A percentile compares a stretch with the other conserved stretches of the same genome.
phyloP scores from a whole-genome alignment of 805 yeast genomes.

The Saturnispora besseyi region DNA sequence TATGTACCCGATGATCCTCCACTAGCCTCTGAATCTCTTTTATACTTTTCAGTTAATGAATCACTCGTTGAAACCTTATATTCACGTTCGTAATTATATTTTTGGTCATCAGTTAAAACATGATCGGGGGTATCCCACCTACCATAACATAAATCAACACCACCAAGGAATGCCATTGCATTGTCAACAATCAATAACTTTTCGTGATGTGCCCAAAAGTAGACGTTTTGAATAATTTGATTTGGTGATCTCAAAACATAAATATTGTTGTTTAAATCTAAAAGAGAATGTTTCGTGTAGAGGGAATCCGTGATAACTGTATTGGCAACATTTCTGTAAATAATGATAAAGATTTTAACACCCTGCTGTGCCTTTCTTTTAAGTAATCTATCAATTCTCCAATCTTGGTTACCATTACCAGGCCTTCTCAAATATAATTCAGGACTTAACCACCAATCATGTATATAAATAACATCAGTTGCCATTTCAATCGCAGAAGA shows the following conservation, averaged over 20 bases:
- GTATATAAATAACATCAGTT: constrained; percentile 83
- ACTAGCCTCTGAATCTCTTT: constrained; percentile 10
- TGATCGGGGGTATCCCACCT: constrained; percentile 97
- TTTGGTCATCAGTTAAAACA: constrained; percentile 65
- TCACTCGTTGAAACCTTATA: constrained; percentile 10
- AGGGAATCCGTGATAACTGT: constrained; percentile 90
- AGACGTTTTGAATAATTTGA: constrained; percentile 84
- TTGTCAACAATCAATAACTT: constrained; percentile 82
- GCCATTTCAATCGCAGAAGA: constrained; percentile 91
- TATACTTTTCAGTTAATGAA: background rate
- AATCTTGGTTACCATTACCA: constrained; percentile 88
- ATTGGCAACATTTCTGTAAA: constrained; percentile 88
- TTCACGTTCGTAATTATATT: constrained; percentile 23
- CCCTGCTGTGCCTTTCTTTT: constrained; percentile 91
- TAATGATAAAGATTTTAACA: constrained; percentile 83
- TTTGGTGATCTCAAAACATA: constrained; percentile 93
- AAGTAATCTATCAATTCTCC: constrained; percentile 81
- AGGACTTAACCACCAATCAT: constrained; percentile 98
- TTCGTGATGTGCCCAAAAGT: constrained; percentile 99
- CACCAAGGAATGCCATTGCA: constrained; percentile 86
- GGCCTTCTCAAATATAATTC: constrained; percentile 91
- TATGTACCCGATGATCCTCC: background rate
- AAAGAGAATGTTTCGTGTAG: constrained; percentile 88
- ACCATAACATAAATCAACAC: constrained; percentile 92
- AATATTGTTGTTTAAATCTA: constrained; percentile 76